These are phyloP conservation scores for Silene coronaria DNA, from an alignment of 179 eudicot genomes.

Conservation along the genomic window DNA sequence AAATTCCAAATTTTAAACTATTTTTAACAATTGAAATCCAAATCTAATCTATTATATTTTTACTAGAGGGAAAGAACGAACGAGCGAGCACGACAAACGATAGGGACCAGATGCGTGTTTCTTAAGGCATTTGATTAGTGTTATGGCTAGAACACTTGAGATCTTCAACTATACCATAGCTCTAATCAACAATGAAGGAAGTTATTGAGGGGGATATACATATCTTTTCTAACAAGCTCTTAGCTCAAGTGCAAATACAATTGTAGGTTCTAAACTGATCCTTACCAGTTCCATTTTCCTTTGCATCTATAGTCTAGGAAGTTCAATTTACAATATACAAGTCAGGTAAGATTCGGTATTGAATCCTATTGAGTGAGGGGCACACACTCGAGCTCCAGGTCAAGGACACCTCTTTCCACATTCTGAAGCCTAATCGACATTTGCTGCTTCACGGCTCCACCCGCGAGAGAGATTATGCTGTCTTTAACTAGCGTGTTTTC, in stretches of 20 bases:
- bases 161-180: background rate
- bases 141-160: too few species aligned
- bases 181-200: constrained; percentile 5
- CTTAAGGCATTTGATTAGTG: too few species aligned
- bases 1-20: too few species aligned
- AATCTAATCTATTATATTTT: too few species aligned
- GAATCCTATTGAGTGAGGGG: constrained; percentile 42
- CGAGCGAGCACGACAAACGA: too few species aligned
- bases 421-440: constrained; percentile 63
- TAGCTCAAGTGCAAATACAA: constrained; percentile 7
- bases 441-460: constrained; percentile 74
- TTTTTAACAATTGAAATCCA: too few species aligned
- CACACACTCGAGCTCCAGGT: constrained; percentile 90
- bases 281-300: background rate
- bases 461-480: constrained; percentile 50
- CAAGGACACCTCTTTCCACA: constrained; percentile 80
- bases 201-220: constrained; percentile 10
- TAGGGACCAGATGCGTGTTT: too few species aligned
- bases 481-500: constrained; percentile 66
- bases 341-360: background rate
- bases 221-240: constrained; percentile 12
- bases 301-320: constrained; percentile 13
- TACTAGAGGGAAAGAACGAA: too few species aligned
- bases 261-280: background rate
- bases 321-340: constrained; percentile 5